phyloP scores from a whole-genome alignment of 345 rosid genomes.

The Angophora floribunda region DNA sequence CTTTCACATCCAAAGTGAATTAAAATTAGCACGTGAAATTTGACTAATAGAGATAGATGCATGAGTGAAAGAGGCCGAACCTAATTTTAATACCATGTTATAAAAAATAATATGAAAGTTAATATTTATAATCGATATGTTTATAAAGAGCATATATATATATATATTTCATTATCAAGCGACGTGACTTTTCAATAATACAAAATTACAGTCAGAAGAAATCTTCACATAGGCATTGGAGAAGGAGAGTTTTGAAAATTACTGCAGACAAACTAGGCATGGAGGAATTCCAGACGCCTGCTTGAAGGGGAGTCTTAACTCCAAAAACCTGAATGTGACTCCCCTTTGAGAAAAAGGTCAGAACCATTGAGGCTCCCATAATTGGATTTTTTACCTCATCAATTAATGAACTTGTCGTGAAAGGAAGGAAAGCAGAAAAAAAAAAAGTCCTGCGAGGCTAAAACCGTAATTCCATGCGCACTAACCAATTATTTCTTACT shows the following conservation, averaged over 20 bases:
- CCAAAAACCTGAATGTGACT: neutral
- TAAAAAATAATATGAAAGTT: too few species aligned
- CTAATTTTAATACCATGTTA: rapidly evolving
- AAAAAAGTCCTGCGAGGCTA: neutral
- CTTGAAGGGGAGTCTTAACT: neutral
- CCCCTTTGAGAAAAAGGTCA: neutral
- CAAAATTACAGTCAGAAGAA: rapidly evolving
- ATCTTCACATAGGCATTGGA: neutral
- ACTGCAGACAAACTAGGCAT: neutral
- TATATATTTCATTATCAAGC: neutral
- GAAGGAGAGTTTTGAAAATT: neutral
- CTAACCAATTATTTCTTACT: neutral
- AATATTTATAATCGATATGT: neutral
- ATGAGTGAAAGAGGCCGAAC: rapidly evolving
- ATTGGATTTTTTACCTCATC: neutral
- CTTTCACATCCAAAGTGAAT: neutral
- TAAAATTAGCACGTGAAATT: neutral
- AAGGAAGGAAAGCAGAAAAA: neutral
- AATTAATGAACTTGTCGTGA: neutral
- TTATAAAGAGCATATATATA: neutral
- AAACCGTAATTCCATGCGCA: neutral
- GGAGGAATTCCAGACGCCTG: neutral
- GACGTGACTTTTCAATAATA: neutral
- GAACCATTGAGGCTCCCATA: neutral
- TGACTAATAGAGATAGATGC: rapidly evolving